Evolutionary conservation across 768 basidiomycete genomes (phyloP).

Genomic region (Rhizopogon vulgaris): DNA sequence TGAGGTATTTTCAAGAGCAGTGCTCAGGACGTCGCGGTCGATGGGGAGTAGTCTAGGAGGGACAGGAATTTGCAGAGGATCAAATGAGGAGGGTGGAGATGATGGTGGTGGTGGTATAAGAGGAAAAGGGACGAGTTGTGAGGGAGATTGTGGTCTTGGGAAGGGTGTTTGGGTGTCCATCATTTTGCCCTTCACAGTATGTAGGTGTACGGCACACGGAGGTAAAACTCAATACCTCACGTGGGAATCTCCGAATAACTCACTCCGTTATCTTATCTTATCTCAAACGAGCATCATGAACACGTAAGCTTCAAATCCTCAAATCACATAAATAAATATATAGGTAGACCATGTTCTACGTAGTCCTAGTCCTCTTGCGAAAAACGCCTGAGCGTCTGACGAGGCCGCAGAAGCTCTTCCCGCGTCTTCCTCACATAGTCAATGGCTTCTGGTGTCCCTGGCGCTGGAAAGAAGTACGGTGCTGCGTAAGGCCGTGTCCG

Average conservation of each 20-base stretch:
- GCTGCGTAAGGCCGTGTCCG: slow-evolving; percentile 60
- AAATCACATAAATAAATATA: too few species aligned
- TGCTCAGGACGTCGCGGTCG: slow-evolving; percentile 1
- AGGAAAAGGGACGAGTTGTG: slow-evolving; percentile 1
- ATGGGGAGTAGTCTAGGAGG: not conserved
- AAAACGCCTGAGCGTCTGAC: not conserved
- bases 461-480: slow-evolving; percentile 55
- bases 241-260: slow-evolving; percentile 3
- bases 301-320: too few species aligned
- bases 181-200: slow-evolving; percentile 7
- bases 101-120: slow-evolving; percentile 1
- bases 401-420: slow-evolving; percentile 10
- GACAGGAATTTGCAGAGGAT: not conserved
- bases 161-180: slow-evolving; percentile 12
- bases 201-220: slow-evolving; percentile 9
- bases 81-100: not conserved
- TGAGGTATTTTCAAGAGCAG: not conserved
- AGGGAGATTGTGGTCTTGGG: slow-evolving; percentile 8
- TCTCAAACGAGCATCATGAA: not conserved
- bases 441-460: slow-evolving; percentile 31
- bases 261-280: slow-evolving; percentile 1
- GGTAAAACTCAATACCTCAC: slow-evolving; percentile 1
- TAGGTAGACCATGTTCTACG: too few species aligned
- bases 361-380: not conserved
- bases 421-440: slow-evolving; percentile 23